Conservation (phyloP, 768 basidiomycete genomes). For the Phylloporus arenicola region DNA sequence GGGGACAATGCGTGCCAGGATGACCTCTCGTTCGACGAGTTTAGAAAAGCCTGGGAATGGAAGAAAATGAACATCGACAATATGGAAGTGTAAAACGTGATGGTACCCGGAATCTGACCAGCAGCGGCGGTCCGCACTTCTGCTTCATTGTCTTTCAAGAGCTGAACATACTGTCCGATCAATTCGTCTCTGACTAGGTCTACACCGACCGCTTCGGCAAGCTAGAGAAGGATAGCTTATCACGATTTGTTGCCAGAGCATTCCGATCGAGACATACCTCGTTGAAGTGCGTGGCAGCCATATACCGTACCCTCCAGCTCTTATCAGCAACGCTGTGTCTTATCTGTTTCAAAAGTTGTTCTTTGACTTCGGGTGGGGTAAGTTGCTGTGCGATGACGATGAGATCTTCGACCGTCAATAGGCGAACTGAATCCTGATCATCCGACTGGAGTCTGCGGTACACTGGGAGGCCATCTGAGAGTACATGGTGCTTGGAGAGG, state of each 20-base stretch:
- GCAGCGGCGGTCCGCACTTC: conserved; percentile 96
- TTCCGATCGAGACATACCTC: conserved; percentile 47
- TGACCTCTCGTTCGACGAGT: conserved; percentile 87
- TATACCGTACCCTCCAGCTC: conserved; percentile 98
- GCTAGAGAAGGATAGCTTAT: conserved; percentile 37
- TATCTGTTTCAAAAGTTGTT: conserved; percentile 82
- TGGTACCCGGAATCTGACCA: conserved; percentile 90
- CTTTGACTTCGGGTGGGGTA: conserved; percentile 83
- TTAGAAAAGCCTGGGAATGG: conserved; percentile 79
- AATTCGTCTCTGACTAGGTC: conserved; percentile 92
- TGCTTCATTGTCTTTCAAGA: conserved; percentile 97
- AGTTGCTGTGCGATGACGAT: conserved; percentile 88
- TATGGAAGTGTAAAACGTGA: not conserved
- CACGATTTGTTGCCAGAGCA: not conserved
- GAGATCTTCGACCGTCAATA: conserved; percentile 92
- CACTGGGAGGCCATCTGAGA: conserved; percentile 84
- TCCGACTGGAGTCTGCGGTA: conserved; percentile 92
- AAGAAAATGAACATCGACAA: conserved; percentile 6
- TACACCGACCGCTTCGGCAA: conserved; percentile 85
- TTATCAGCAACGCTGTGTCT: conserved; percentile 88
- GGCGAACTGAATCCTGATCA: conserved; percentile 96
- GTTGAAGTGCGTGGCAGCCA: conserved; percentile 97
- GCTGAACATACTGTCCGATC: conserved; percentile 85
- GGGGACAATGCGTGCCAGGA: conserved; percentile 87
- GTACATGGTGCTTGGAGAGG: conserved; percentile 72